Base-by-base conservation (phyloP, 768 basidiomycete species). In the Epithele typhae region DNA sequence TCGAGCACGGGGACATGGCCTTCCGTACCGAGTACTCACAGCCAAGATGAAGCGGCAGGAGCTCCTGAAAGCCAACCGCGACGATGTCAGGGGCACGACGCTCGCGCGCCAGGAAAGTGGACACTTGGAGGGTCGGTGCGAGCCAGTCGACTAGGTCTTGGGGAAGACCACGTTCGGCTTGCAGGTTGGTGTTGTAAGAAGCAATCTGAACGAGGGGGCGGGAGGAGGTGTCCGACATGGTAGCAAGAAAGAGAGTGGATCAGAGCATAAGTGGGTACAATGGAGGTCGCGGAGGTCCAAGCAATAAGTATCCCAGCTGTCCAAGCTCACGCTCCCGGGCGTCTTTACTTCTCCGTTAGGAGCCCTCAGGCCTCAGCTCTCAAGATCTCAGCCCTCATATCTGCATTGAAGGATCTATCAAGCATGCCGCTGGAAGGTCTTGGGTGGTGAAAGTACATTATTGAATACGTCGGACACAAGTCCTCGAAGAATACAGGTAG, bases 91-190 rank as follows among this genome's bases (percentile, higher is more conserved):
- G 91, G 5, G 88, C 79, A 47, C 80, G 70, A n/a, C 45, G 67
- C 59, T 78, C 70, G 43, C 73, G 76, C 25, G 83, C 73, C 25
- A 90, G 79, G 66, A 89, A 82, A 43, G 71, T 71, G 30, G 87
- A 85, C 7, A 88, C 85, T 46, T 82, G 81, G 8, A 92, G 66
- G 0, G 88, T 87, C 23, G 93, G 92, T 3, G 80, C 73, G 21
- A 97, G 78, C 94, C 94, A 97, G 68, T 90, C 86, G 3, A 93
- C 88, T 37, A 97, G 76, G 59, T 94, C 85, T 62, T 92, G 87
- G 0, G 87, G 86, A 23, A 89, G 53, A 10, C 84, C 85, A 22
- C 70, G 66, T 15, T 79, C 74, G 5, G 84, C 87, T 64, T 93
- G 92, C 6, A 94, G 72, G 59, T 92, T 92, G 5, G 92, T 92